Base-by-base conservation (phyloP, 225 moss, liverwort and hornwort species). In the Pseudisothecium myosuroides region DNA sequence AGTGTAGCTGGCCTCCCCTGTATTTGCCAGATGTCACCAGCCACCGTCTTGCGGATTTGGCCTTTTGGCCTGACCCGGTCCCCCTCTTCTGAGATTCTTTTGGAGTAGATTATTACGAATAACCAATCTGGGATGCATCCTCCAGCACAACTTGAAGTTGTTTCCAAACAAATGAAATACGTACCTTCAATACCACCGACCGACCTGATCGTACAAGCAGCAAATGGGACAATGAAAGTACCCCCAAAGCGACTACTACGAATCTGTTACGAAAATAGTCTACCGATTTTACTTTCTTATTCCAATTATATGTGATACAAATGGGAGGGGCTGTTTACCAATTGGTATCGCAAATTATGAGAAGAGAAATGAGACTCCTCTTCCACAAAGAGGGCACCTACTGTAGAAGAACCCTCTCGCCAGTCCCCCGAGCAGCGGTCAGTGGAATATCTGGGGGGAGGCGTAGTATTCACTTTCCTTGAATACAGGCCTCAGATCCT, bases 381-480 rank as follows among this genome's bases (percentile, higher is more conserved):
- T 71, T 71, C 74, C 89, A 87, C 81, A 86, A 86, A 49, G 68
- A 61, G 76, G 87, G 62, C 32, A 86, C 69, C 47, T 81, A 29
- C 45, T 6, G 80, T n/a, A 69, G 69, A 39, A 69, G 69, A 83
- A 64, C 73, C 87, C 89, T 78, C 90, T 72, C 88, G 79, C 85
- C 73, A 80, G 86, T 84, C 59, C 75, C 86, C 49, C 32, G 41
- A 59, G 37, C 39, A 64, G 47, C 26, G 81, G 82, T 93, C 86
- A 95, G 88, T 95, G 95, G 69, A 95, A 95, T 86, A 95, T 95
- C 82, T 95, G 95, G 39, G 95, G 76, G 12, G 95, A 95, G 82
- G 94, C 94, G 68, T 95, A 95, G 88, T 95, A 95, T 88, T 95
- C 93, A 93, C 93, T 95, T 91, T 95, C 95, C 91, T 95, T 95